Evolutionary conservation across 768 basidiomycete genomes (phyloP), one percentile per base, ranked within the genome.

Genomic region (Strobilomyces dryophilus): DNA sequence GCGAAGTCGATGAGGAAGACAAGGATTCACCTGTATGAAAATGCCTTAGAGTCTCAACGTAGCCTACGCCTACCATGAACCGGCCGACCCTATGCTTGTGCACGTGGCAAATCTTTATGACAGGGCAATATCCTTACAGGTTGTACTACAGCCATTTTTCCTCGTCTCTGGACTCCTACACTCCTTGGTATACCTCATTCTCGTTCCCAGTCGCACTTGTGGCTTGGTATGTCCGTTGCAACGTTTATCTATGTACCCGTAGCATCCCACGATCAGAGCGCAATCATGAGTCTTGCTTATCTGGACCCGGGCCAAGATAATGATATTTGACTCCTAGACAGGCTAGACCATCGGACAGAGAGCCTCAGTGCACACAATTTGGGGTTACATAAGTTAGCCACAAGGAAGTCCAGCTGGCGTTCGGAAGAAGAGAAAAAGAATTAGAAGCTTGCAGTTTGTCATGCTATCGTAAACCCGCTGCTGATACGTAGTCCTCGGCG

Each of bases 21-120:
- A 55, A 55, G 36, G 34, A 8, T 20, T 15, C 7, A 14, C 32
- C 43, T 3, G 48, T 61, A 35, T 65, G 47, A 48, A 37, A 24
- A 46, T 6, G n/a, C n/a, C n/a, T n/a, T 8, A 24, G 7, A 27
- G 7, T n/a, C 10, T 15, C 17, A 41, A 17, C 17, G 29, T 26
- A 26, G 10, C 18, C 17, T 29, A 20, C 8, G 11, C n/a, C 8
- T 17, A 44, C 21, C 4, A 17, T n/a, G 4, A 24, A 29, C 21
- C 7, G 7, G 1, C 12, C n/a, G 26, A 27, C 15, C 18, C 8
- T 40, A 31, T 7, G 7, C 20, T 39, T 12, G 20, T 21, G 15
- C 24, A 12, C 5, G 12, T 41, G 12, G 40, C 40, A 26, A 14
- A n/a, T 11, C 5, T 5, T 24, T 41, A 11, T 21, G 18, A 42